Evolutionary conservation across 2,329 filamentous ascomycete genomes (phyloP).

Genomic region (Calonectria pauciramosa): DNA sequence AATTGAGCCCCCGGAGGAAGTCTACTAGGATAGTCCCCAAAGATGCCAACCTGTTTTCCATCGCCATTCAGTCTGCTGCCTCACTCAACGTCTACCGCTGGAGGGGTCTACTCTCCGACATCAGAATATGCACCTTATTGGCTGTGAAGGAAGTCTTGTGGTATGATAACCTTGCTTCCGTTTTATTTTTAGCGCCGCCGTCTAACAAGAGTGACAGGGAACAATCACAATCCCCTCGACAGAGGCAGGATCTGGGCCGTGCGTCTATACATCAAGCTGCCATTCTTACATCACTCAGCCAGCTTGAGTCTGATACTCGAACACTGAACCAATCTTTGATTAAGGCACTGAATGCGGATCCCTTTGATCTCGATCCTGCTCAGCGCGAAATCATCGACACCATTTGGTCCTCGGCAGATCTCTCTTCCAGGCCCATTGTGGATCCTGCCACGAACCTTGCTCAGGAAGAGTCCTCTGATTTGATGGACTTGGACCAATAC

Average conservation of each 20-base stretch:
- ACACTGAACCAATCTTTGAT: not conserved
- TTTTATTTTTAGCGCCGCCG: not conserved
- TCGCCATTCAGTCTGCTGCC: not conserved
- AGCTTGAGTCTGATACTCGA: not conserved
- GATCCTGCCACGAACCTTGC: not conserved
- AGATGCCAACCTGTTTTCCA: not conserved
- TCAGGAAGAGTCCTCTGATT: not conserved
- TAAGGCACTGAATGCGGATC: not conserved
- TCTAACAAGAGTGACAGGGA: not conserved
- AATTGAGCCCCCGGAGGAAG: not conserved
- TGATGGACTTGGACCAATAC: not conserved
- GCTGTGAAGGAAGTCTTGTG: not conserved
- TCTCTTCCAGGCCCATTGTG: not conserved
- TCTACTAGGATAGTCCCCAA: not conserved
- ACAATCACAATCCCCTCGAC: not conserved
- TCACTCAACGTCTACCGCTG: not conserved
- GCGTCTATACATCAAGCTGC: not conserved
- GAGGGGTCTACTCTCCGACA: not conserved
- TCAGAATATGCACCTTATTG: not conserved
- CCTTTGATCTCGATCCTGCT: not conserved
- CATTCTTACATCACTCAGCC: not conserved
- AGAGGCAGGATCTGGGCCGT: not conserved
- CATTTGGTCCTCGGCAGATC: not conserved
- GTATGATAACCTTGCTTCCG: not conserved
- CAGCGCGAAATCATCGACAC: not conserved